A percentile compares a stretch with the other conserved stretches of the same genome.
Conservation (phyloP, 208 protist genomes). For the Acanthamoeba quina region DNA sequence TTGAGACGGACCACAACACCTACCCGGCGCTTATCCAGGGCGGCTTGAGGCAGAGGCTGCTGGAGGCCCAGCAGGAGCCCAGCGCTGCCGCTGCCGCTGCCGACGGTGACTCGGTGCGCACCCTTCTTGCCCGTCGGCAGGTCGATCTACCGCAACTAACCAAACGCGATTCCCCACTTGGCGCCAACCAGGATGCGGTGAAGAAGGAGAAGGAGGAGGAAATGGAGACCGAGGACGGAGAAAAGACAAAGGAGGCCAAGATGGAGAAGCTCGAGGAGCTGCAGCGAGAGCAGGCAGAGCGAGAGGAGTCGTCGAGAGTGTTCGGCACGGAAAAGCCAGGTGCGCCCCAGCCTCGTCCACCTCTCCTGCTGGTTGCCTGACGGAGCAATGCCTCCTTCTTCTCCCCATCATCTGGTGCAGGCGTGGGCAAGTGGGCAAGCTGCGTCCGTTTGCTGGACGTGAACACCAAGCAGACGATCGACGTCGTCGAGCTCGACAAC, state of each 20-base stretch:
- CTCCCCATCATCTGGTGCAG: not conserved
- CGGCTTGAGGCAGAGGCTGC: not conserved
- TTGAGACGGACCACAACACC: conserved; percentile 91
- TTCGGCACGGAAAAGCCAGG: conserved; percentile 70
- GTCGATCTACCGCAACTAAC: too few species aligned
- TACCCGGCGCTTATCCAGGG: conserved; percentile 65
- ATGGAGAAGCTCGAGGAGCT: conserved; percentile 33
- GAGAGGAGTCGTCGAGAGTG: not conserved
- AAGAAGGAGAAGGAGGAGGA: conserved; percentile 65
- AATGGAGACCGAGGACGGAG: conserved; percentile 57
- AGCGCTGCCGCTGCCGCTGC: not conserved
- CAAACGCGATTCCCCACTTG: too few species aligned
- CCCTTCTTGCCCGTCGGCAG: not conserved
- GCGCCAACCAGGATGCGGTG: not conserved
- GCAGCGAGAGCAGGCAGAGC: conserved; percentile 51
- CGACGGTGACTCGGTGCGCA: not conserved
- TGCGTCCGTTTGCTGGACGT: conserved; percentile 89
- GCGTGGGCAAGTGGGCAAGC: conserved; percentile 88
- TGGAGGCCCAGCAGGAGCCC: conserved; percentile 61
- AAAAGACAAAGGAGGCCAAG: conserved; percentile 77
- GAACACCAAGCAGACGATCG: conserved; percentile 74
- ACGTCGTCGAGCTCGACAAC: conserved; percentile 85
- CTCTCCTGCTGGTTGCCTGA: not conserved
- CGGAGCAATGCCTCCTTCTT: too few species aligned
- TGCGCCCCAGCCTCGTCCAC: not conserved